Evolutionary conservation across 1,284 basidiomycete genomes (phyloP), one percentile per base, ranked within the genome.

Genomic region (Caloboletus inedulis): DNA sequence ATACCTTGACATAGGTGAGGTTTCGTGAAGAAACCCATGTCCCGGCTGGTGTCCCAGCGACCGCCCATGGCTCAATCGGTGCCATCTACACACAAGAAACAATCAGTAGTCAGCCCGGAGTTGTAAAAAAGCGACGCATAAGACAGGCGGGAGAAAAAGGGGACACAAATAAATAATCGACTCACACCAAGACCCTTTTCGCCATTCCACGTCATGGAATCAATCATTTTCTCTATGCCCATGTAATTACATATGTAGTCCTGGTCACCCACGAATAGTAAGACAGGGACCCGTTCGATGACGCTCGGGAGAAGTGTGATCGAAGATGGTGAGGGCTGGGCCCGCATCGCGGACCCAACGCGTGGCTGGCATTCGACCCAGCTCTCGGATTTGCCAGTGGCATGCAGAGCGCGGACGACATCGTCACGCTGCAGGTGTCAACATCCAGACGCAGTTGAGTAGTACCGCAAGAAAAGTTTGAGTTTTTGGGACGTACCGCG

Each of bases 231-330:
- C 72, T 97, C 92, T 47, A 94, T 79, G 3, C 96, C 96, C 52
- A 96, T 79, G 65, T 97, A 87, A 69, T 98, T 98, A 75, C 94
- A 99, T 58, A 98, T 96, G 47, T 96, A 76, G 69, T 99, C 96
- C 71, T 98, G 89, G 66, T 96, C 94, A 14, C 96, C 96, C 0
- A 87, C 94, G 63, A 98, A 99, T 46, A 99, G 78, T 64, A 99
- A 68, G n/a, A 98, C 80, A 1, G 86, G 86, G 21, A 98, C 84
- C 47, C 81, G 83, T 55, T 85, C 79, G 29, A 98, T 75, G 4
- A 99, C 75, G 3, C 76, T 75, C 0, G 97, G 96, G 0, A 99
- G 69, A 35, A 97, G 74, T 2, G 79, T 80, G 51, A 96, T 83
- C 0, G 91, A 81, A 0, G 94, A 87, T 12, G 84, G 78, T 2